phyloP scores from a whole-genome alignment of 495 filamentous ascomycete genomes.

The Alectoria sarmentosa region DNA sequence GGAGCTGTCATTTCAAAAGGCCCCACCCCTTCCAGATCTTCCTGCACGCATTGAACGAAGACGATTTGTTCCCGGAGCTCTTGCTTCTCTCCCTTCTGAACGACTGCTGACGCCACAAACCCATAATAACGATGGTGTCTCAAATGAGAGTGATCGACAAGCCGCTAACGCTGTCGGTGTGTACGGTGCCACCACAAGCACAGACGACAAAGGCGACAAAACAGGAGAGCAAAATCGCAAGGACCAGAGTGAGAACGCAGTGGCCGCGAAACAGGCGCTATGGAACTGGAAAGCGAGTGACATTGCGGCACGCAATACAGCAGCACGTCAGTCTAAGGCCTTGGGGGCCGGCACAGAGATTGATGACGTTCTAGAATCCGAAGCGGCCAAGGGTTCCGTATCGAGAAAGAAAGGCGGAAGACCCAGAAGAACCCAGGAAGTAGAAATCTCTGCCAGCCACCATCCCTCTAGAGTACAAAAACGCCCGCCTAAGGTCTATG shows the following conservation, averaged over 20 bases:
- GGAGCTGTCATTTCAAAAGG: conserved; percentile 40
- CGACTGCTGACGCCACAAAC: conserved; percentile 22
- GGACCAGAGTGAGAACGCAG: neutral
- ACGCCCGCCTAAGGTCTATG: neutral
- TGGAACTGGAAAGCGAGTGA: neutral
- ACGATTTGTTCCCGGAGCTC: conserved; percentile 48
- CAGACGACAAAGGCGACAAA: neutral
- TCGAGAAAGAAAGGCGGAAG: neutral
- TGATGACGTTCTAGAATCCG: neutral
- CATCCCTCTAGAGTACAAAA: conserved; percentile 5
- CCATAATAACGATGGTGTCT: neutral
- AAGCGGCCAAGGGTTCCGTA: neutral
- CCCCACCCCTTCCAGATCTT: conserved; percentile 31
- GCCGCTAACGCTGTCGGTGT: neutral
- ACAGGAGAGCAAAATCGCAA: neutral
- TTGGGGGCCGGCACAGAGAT: neutral
- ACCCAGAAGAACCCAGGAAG: neutral
- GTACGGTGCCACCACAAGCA: neutral
- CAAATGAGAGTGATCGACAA: neutral
- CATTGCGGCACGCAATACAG: neutral
- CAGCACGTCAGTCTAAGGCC: neutral
- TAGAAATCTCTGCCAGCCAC: neutral
- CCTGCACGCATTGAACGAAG: conserved; percentile 37
- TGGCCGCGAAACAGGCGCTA: neutral
- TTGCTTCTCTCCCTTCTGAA: conserved; percentile 56